Base-by-base conservation (phyloP, 2,329 filamentous ascomycete genomes). In the Seiridium cupressi region DNA sequence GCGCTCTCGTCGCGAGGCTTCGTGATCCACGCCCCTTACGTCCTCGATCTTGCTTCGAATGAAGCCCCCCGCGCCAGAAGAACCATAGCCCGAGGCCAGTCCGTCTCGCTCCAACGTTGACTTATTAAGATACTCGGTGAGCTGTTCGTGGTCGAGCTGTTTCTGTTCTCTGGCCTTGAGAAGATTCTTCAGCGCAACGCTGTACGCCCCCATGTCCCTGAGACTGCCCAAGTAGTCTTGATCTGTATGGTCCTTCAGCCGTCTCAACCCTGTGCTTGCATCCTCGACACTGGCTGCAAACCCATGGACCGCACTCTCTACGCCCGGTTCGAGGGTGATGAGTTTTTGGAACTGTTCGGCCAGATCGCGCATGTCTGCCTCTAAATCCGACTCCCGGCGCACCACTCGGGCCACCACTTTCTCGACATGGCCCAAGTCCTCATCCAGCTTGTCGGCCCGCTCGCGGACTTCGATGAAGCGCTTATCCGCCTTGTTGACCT, bases 101-200 rank as follows among this genome's bases (percentile, higher is more conserved):
- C 85, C 81, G 75, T 99, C 95, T 53, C 93, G 89, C 75, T 99
- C 95, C 3, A 87, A 79, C 3, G 92, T 92, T 1, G 92, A 92
- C 74, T 96, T 97, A 77, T 91, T 91, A 58, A 97, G 90, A 75
- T 98, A 98, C 73, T 98, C 94, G 35, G 93, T 96, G 40, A 99
- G 83, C 65, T 92, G 93, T 77, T 99, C 95, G 70, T 94, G 97
- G 78, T 99, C 95, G 60, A 99, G 89, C 74, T 99, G 95, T 74
- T 99, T 99, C 78, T 96, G 93, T 78, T 99, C 95, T 42, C 95
- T 89, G 1, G 92, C 92, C 74, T 96, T 96, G 64, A 99, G 87
- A 4, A 99, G 87, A 32, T 87, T 84, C 75, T 96, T 96, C 51
- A 98, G 81, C 0, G 93, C 90, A n/a, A 85, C 79, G 65, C 93